These are phyloP conservation scores for Hemileccinum impolitum DNA, from an alignment of 768 basidiomycete genomes.

Conservation along the genomic window DNA sequence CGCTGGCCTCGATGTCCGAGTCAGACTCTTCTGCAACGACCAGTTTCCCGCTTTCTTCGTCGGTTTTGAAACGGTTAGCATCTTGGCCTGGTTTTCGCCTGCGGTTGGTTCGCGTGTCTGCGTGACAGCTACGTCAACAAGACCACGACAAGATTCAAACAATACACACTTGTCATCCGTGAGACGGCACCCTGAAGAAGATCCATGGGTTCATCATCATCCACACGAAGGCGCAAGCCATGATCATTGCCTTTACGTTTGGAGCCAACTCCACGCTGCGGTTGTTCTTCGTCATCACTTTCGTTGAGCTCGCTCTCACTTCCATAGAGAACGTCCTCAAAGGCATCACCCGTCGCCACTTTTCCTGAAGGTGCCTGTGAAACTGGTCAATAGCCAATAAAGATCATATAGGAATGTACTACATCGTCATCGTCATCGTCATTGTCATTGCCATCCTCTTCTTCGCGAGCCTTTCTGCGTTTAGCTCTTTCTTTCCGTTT, in stretches of 20 bases:
- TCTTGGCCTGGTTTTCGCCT: conserved; percentile 83
- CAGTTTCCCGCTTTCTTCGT: conserved; percentile 79
- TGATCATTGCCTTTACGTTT: conserved; percentile 37
- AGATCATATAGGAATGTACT: not conserved
- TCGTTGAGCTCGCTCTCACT: conserved; percentile 89
- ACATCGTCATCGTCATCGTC: conserved; percentile 58
- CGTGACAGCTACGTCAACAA: conserved; percentile 5
- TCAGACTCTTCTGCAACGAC: conserved; percentile 62
- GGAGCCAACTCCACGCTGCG: conserved; percentile 28
- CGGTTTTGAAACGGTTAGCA: conserved; percentile 81
- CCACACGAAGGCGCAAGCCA: conserved; percentile 71
- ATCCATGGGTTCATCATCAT: conserved; percentile 95
- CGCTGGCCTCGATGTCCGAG: conserved; percentile 40
- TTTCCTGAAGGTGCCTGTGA: conserved; percentile 44
- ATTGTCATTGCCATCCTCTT: conserved; percentile 56
- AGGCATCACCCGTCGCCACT: conserved; percentile 75
- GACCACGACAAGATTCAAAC: not conserved
- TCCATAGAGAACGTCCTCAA: conserved; percentile 96
- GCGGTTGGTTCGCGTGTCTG: conserved; percentile 46
- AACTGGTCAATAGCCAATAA: conserved; percentile 7
- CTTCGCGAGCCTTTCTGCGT: conserved; percentile 68
- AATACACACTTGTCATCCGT: conserved; percentile 61
- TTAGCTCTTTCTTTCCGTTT: conserved; percentile 94
- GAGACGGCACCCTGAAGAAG: conserved; percentile 77
- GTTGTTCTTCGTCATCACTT: conserved; percentile 55